A percentile compares a stretch with the other conserved stretches of the same genome.
phyloP scores from a whole-genome alignment of 2,329 filamentous ascomycete genomes.

The Phyllosticta citribraziliensis region DNA sequence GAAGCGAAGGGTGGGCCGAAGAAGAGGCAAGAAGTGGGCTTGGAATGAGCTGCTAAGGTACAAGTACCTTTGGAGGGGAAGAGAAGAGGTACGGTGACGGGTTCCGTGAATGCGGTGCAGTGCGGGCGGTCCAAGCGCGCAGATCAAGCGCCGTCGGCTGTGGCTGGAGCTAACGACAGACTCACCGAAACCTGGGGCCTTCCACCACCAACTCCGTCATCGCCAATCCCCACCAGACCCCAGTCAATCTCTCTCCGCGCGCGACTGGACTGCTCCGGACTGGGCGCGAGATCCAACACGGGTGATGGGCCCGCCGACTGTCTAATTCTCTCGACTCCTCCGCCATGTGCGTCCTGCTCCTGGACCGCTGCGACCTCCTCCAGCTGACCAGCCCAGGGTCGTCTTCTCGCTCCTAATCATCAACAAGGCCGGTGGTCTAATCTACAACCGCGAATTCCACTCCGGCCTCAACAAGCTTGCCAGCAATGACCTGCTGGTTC shows the following conservation, averaged over 20 bases:
- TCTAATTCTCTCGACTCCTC: not conserved
- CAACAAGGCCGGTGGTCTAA: conserved; percentile 93
- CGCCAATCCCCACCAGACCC: not conserved
- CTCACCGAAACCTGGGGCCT: too few relatives aligned
- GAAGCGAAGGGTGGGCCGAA: not conserved
- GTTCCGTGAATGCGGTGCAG: not conserved
- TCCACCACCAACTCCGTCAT: not conserved
- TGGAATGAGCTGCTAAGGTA: not conserved
- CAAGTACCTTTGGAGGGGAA: not conserved
- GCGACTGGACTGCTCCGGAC: not conserved
- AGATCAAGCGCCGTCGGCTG: not conserved
- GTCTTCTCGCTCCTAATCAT: conserved; percentile 94
- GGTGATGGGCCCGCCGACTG: conserved; percentile 3
- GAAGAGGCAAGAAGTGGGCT: not conserved
- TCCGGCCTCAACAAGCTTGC: conserved; percentile 78
- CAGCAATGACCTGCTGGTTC: conserved; percentile 92
- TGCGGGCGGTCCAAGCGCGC: not conserved
- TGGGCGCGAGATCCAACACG: not conserved
- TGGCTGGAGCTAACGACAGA: not conserved
- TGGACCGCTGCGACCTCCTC: not conserved
- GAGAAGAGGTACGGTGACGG: not conserved
- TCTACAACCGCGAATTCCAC: conserved; percentile 93
- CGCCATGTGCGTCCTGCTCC: conserved; percentile 7
- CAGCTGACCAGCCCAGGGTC: conserved; percentile 50
- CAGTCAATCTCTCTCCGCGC: not conserved